Base-by-base conservation (phyloP, 2,329 filamentous ascomycete species). In the Aureobasidium leucospermi region DNA sequence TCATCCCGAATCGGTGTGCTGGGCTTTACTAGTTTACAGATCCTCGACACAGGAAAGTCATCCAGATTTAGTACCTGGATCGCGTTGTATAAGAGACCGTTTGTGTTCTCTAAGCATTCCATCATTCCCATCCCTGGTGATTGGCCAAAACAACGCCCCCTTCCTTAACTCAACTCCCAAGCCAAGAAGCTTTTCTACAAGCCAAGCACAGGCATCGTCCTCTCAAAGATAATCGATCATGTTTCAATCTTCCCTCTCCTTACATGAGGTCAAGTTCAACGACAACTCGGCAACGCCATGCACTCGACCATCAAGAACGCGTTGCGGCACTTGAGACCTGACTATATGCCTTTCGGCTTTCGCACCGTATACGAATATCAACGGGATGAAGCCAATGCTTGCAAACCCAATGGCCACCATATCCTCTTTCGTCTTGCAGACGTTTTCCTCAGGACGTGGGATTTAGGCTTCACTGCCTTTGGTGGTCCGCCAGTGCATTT, bases 401-500 rank as follows among this genome's bases (percentile, higher is more conserved):
- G 39, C 41, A 46, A 46, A 16, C 41, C 42, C 2, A 57, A 57
- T 11, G 41, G 29, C 3, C 31, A 29, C 1, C 29, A 46, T 23
- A 7, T 57, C 5, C 31, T 46, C 6, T 57, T 57, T 1, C 29
- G 52, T 6, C 42, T 57, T 9, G 42, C 52, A 16, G 52, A 57
- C 16, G 52, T 57, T 4, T 38, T 57, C 28, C 31, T 57, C 1
- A 29, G 42, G 16, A 57, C 31, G 6, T 87, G 83, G 82, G 76
- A 86, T 69, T 70, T 88, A 5, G 85, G 85, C 0, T 81, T 87
- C 63, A 87, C 83, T 0, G 72, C 82, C 0, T 88, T 88, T 68
- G 85, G 85, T 1, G 86, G 86, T 0, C 86, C 86, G 2, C 81
- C 85, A 0, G 85, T 88, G 7, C 85, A 89, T 70, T 89, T 89